phyloP scores from a whole-genome alignment of 2,329 filamentous ascomycete genomes.

The Sphaerulina musiva region DNA sequence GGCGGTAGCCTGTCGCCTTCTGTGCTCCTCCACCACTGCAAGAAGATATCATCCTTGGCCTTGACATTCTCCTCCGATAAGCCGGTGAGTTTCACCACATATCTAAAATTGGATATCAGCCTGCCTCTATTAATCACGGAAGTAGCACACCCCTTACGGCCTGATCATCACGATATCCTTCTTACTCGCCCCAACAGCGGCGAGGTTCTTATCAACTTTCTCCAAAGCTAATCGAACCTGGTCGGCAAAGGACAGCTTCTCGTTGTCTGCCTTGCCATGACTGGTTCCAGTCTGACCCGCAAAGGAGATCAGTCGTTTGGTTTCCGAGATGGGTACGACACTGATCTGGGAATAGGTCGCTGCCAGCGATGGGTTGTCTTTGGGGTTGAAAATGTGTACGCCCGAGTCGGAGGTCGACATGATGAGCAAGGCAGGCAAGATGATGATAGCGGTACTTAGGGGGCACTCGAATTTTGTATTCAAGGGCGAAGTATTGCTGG shows the following conservation, averaged over 20 bases:
- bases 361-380: conserved; percentile 9
- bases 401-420: not conserved
- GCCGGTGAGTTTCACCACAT: conserved; percentile 18
- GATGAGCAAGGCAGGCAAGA: not conserved
- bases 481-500: not conserved
- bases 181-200: conserved; percentile 15
- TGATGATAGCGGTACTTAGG: not conserved
- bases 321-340: conserved; percentile 16
- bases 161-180: conserved; percentile 20
- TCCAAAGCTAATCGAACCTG: conserved; percentile 16
- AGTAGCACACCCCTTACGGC: conserved; percentile 1
- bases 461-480: no score
- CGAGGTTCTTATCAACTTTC: conserved; percentile 18
- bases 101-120: conserved; percentile 3
- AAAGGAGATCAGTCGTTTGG: conserved; percentile 19
- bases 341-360: conserved; percentile 18
- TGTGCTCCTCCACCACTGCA: conserved; percentile 18
- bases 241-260: conserved; percentile 9
- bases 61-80: conserved; percentile 8
- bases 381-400: conserved; percentile 17
- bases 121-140: not conserved
- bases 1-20: conserved; percentile 12
- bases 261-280: not conserved
- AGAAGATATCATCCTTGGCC: conserved; percentile 9
- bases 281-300: conserved; percentile 19